These are phyloP conservation scores for Cardamine chenopodiifolia DNA, from an alignment of 345 rosid genomes.

Conservation along the genomic window DNA sequence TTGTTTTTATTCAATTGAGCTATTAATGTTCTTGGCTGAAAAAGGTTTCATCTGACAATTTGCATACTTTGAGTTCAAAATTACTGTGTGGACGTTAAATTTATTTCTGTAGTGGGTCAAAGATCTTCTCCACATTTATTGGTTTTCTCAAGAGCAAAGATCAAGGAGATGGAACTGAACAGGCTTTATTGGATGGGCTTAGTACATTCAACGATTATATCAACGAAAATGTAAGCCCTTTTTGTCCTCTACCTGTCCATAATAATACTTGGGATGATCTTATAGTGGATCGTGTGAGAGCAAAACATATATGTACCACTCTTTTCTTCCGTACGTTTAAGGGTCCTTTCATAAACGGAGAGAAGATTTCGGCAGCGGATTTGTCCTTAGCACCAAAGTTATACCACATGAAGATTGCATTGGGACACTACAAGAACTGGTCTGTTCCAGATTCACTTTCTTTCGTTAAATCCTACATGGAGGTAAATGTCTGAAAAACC, in stretches of 20 bases:
- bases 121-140: slow-evolving; percentile 84
- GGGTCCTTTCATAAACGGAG: slow-evolving; percentile 92
- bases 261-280: neutral
- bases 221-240: slow-evolving; percentile 61
- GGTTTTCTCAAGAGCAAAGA: slow-evolving; percentile 95
- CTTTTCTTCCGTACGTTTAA: slow-evolving; percentile 33
- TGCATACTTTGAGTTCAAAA: slow-evolving; percentile 22
- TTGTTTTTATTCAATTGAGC: neutral
- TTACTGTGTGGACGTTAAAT: neutral
- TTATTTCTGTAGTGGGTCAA: slow-evolving; percentile 67
- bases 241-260: neutral
- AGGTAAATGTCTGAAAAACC: slow-evolving; percentile 50
- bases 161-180: slow-evolving; percentile 75
- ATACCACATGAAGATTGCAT: slow-evolving; percentile 80
- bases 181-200: slow-evolving; percentile 72
- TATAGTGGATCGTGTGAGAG: neutral
- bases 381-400: slow-evolving; percentile 79
- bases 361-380: slow-evolving; percentile 83
- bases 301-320: neutral
- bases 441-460: slow-evolving; percentile 81
- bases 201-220: slow-evolving; percentile 63
- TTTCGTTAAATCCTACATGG: slow-evolving; percentile 66
- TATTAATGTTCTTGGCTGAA: no score
- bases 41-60: neutral
- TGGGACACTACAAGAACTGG: slow-evolving; percentile 89